These are phyloP conservation scores for Aspergillus sclerotiicarbonarius DNA, from an alignment of 495 filamentous ascomycete species.

Conservation along the genomic window DNA sequence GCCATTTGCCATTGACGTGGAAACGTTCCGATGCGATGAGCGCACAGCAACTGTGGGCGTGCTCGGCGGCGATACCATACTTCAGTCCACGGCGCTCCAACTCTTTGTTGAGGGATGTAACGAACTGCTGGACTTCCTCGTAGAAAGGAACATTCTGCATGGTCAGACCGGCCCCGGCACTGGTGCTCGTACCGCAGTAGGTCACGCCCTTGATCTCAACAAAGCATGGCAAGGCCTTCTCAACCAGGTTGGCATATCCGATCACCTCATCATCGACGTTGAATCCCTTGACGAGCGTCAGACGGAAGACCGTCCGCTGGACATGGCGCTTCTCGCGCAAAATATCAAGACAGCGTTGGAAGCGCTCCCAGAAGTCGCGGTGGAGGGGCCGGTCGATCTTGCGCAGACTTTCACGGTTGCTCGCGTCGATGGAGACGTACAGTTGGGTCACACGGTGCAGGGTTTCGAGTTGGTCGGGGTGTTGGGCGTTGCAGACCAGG, in stretches of 20 bases:
- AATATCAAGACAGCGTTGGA: conserved; percentile 86
- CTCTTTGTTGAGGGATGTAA: conserved; percentile 64
- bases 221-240: conserved; percentile 80
- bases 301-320: conserved; percentile 90
- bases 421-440: conserved; percentile 93
- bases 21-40: conserved; percentile 80
- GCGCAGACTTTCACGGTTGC: conserved; percentile 80
- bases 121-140: conserved; percentile 79
- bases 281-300: conserved; percentile 94
- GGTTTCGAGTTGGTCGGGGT: conserved; percentile 83
- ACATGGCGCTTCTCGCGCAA: conserved; percentile 73
- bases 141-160: conserved; percentile 98
- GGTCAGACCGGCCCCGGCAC: conserved; percentile 75
- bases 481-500: conserved; percentile 97
- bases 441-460: conserved; percentile 85
- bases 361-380: conserved; percentile 96
- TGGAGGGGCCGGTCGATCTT: conserved; percentile 89
- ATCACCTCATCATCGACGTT: conserved; percentile 90
- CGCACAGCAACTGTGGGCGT: conserved; percentile 90
- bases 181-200: conserved; percentile 87
- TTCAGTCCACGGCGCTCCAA: conserved; percentile 64
- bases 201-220: conserved; percentile 96
- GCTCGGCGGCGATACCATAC: conserved; percentile 93
- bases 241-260: conserved; percentile 87
- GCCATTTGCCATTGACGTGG: conserved; percentile 72